Evolutionary conservation across 108 stramenopile genomes (phyloP).

Genomic region (Aurantiochytrium sp.): DNA sequence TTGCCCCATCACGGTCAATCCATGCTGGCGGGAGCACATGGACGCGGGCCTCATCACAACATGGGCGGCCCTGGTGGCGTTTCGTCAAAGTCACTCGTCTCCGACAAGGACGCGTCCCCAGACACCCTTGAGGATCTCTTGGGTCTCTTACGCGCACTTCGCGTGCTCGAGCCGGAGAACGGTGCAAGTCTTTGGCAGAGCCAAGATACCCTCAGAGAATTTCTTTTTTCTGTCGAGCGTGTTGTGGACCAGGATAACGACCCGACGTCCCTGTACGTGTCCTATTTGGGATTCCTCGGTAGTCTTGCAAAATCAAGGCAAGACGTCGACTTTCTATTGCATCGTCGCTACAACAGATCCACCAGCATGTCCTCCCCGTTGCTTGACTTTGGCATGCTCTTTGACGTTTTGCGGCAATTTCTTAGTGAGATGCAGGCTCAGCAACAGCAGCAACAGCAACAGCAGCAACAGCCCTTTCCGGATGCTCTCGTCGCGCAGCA

Average conservation of each 20-base stretch:
- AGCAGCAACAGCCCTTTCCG: neutral
- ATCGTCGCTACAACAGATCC: neutral
- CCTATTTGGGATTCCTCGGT: neutral
- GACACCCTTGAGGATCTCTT: neutral
- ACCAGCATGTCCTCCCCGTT: neutral
- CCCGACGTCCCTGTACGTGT: neutral
- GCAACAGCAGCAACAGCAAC: neutral
- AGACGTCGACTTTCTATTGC: neutral
- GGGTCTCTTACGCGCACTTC: neutral
- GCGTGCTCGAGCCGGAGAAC: neutral
- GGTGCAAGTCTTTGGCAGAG: neutral
- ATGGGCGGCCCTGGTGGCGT: no score
- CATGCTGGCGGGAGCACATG: no score
- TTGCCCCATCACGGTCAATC: no score
- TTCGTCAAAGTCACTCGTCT: neutral
- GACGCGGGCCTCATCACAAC: no score
- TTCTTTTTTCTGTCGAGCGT: neutral
- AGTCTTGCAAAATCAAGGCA: neutral
- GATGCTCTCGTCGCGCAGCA: neutral
- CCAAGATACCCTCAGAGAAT: neutral
- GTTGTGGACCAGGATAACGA: neutral
- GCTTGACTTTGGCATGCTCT: neutral
- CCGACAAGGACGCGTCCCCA: neutral
- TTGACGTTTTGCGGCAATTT: neutral
- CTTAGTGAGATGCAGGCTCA: neutral